phyloP scores from a whole-genome alignment of 2,329 filamentous ascomycete genomes.

The Clonostachys rhizophaga region DNA sequence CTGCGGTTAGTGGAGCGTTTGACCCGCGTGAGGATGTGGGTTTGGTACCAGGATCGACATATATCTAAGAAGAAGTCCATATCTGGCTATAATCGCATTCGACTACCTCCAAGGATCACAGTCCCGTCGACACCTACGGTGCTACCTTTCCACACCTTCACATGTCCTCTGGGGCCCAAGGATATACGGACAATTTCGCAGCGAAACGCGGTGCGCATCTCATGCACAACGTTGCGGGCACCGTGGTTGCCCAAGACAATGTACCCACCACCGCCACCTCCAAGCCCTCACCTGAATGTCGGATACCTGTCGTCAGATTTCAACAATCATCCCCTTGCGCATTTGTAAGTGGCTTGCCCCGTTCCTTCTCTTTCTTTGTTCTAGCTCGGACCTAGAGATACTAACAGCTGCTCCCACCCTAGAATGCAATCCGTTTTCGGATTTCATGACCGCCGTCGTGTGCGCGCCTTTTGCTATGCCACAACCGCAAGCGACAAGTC shows the following conservation, averaged over 20 bases:
- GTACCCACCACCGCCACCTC: constrained; percentile 80
- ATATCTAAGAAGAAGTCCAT: constrained; percentile 50
- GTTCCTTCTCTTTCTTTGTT: background rate
- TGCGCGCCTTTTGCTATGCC: constrained; percentile 90
- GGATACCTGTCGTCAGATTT: constrained; percentile 98
- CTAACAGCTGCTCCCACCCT: background rate
- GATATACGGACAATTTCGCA: constrained; percentile 94
- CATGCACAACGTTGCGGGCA: constrained; percentile 79
- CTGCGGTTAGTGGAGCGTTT: constrained; percentile 81
- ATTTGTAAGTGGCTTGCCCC: constrained; percentile 53
- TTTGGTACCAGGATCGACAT: constrained; percentile 84
- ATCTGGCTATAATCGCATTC: constrained; percentile 64
- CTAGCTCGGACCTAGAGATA: constrained; percentile 1
- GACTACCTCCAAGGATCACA: constrained; percentile 66
- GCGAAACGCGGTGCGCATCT: constrained; percentile 88
- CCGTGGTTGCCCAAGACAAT: constrained; percentile 82
- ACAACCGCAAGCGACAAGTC: constrained; percentile 90
- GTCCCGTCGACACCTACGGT: constrained; percentile 90
- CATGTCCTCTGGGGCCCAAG: constrained; percentile 84
- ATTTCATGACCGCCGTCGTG: constrained; percentile 68
- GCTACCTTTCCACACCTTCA: constrained; percentile 96
- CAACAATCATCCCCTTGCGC: constrained; percentile 95
- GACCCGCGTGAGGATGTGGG: constrained; percentile 71
- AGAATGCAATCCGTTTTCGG: constrained; percentile 98
- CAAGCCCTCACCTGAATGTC: constrained; percentile 78